Base-by-base conservation (phyloP, 139 green algal genomes). In the Chlamydomonas sphaeroides region DNA sequence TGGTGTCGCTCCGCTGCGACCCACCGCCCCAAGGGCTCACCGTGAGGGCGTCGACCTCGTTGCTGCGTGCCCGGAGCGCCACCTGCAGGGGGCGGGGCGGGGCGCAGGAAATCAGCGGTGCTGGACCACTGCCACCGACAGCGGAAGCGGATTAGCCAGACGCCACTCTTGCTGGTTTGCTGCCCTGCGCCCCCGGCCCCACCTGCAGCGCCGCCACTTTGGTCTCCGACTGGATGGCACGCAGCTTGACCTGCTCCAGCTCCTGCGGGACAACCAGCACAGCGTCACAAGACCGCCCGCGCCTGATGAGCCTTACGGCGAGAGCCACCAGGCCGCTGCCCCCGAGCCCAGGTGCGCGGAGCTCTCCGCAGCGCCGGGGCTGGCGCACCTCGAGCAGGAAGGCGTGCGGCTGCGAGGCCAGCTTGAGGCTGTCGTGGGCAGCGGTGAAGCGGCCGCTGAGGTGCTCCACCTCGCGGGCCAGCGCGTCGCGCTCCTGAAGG, bases 321-420 rank as follows among this genome's bases (percentile, higher is more conserved):
- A n/a, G n/a, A n/a, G n/a, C n/a, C 57, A 35, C 57, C 15, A 18
- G 15, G 35, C 26, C 38, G 21, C 48, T 78, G 3, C 33, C 38
- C 67, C 65, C 51, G 14, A 45, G 41, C 62, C 21, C 18, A 20
- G 10, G 15, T 21, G 20, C 35, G 36, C 69, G 56, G 38, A 0
- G 35, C 70, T n/a, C n/a, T n/a, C n/a, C n/a, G n/a, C n/a, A n/a
- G n/a, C n/a, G n/a, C n/a, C n/a, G n/a, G n/a, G 11, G 33, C 18
- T 18, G 15, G 30, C 85, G 30, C 69, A 87, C 48, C 75, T 83
- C 49, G 59, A 90, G 48, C 51, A 90, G 76, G 86, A 87, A 90
- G 25, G 53, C 49, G 53, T 90, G 86, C 38, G 86, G 86, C 75
- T 90, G 86, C 4, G 68, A 62, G 0, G 75, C 86, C 36, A 87